Evolutionary conservation across 2,329 filamentous ascomycete species (phyloP), one percentile per base, ranked within the genome.

Genomic region (Alternaria consortialis): DNA sequence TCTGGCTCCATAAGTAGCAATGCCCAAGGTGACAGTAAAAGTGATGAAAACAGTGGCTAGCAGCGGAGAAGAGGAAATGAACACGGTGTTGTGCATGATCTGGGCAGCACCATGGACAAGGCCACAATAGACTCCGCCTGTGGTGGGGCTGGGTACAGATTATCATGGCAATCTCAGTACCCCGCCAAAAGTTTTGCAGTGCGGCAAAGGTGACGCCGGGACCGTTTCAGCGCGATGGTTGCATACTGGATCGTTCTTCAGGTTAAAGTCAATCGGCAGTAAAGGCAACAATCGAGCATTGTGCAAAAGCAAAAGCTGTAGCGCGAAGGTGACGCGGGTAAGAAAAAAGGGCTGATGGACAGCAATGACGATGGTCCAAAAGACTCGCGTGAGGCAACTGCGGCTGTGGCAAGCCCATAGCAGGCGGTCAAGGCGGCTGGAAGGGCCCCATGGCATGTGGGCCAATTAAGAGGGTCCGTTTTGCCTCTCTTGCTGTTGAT

Each of bases 381-480:
- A 66, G 58, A 63, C 60, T 69, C 63, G 65, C 65, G 60, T 67
- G 65, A 66, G 58, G 61, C 60, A 67, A 65, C 56, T 69, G 68
- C 64, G 63, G 63, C 66, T 69, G 68, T 70, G 68, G 67, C 67
- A 52, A 70, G 60, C 25, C 40, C 53, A 32, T 32, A 40, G 54
- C 51, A 53, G 67, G 67, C 67, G 67, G 67, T 68, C 63, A 64
- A 44, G 55, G 53, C 42, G 53, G 53, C 55, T 57, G 17, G 36
- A 42, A 50, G 46, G 44, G 25, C 46, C 42, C 42, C n/a, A 53
- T 23, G 27, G 39, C 5, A 9, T 52, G n/a, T 36, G 29, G 32
- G 54, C 67, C 66, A 70, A 70, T 68, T 50, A 63, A 17, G 13
- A 46, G 15, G 11, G 5, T 7, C 20, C 37, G 11, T 64, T 61